Evolutionary conservation across 1,284 basidiomycete species (phyloP).

Genomic region (Termitomyces sp.): DNA sequence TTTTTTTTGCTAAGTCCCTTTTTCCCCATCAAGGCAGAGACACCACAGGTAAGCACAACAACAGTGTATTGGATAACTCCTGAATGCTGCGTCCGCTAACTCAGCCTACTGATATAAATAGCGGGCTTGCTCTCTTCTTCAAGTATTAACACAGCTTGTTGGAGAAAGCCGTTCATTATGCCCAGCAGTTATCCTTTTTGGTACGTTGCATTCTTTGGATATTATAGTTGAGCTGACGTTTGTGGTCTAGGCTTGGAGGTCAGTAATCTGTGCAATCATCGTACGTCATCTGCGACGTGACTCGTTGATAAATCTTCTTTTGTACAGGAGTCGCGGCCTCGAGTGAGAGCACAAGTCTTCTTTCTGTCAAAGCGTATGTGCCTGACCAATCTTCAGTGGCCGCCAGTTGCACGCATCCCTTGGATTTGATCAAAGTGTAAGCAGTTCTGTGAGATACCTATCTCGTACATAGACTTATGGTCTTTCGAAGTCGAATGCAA

Average conservation of each 20-base stretch:
- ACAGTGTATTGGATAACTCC: not conserved
- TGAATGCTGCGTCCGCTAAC: not conserved
- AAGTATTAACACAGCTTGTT: constrained; percentile 13
- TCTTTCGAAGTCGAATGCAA: constrained; percentile 63
- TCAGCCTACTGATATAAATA: constrained; percentile 5
- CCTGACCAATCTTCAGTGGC: constrained; percentile 54
- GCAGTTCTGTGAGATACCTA: constrained; percentile 20
- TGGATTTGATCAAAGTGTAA: constrained; percentile 85
- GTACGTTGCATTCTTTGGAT: constrained; percentile 32
- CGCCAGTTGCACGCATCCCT: constrained; percentile 79
- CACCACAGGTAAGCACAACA: constrained; percentile 1
- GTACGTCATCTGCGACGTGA: not conserved
- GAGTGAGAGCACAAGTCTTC: constrained; percentile 40
- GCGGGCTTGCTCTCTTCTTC: constrained; percentile 17
- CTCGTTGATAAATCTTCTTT: not conserved
- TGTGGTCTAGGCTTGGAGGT: constrained; percentile 65
- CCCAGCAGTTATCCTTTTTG: constrained; percentile 55
- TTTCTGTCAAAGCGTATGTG: constrained; percentile 5
- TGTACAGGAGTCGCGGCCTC: constrained; percentile 67
- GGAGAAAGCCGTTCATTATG: constrained; percentile 23
- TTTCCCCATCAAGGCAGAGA: constrained; percentile 10
- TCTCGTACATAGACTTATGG: constrained; percentile 4
- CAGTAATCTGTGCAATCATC: constrained; percentile 19
- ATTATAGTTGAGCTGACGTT: constrained; percentile 9
- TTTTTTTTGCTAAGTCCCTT: constrained; percentile 3